Base-by-base conservation (phyloP, 306 rosid species). In the Sesbania bispinosa region DNA sequence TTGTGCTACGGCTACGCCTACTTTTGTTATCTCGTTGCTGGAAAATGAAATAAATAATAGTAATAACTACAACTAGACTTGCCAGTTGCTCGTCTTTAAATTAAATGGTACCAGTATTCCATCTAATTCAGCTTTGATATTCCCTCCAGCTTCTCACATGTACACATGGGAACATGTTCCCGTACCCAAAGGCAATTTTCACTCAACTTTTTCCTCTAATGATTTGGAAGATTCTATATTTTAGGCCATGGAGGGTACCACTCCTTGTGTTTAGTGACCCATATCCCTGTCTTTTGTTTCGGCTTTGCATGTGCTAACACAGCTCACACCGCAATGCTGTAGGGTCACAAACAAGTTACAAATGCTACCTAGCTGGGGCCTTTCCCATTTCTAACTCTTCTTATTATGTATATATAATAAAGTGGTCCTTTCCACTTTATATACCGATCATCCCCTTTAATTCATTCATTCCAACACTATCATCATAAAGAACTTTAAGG, bases 291-390 rank as follows among this genome's bases (percentile, higher is more conserved):
- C 64, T 39, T 52, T 15, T 62, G 54, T 58, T 54, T n/a, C 14
- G 39, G 46, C 62, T 3, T 4, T 18, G 74, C 90, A 85, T 79
- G 88, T 85, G 88, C 62, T 52, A 5, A 18, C 67, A 81, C 95
- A 84, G 88, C 88, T 84, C 89, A 84, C 0, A 38, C 50, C 65
- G 5, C 59, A 23, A 5, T 33, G 62, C 18, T 2, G 75, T 72
- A 29, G 77, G 87, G 78, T 41, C 87, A 39, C 15, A 47, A 42
- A 59, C 62, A 74, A 62, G 65, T 73, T 58, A n/a, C n/a, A n/a
- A n/a, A n/a, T n/a, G n/a, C n/a, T n/a, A n/a, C n/a, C n/a, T n/a
- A n/a, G n/a, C 32, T 6, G 29, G 15, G 39, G 1, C 18, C 67
- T 63, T 74, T 76, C 67, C 67, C 75, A 50, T 24, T 67, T 77